Evolutionary conservation across 1,139 yeast species (phyloP).

Genomic region (Zygotorulaspora mrakii): DNA sequence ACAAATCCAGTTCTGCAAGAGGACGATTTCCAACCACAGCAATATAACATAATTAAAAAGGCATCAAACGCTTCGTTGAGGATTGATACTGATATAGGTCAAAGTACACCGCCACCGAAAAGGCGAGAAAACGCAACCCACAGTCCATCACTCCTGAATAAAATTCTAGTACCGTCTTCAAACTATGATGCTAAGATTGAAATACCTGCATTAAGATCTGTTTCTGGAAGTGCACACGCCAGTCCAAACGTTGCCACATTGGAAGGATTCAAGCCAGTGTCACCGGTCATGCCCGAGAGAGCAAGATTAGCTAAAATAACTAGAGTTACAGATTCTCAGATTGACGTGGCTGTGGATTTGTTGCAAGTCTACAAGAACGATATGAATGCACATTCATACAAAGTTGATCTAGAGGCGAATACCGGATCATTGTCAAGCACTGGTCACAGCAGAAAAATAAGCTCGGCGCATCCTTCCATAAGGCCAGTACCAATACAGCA

Average conservation of each 20-base stretch:
- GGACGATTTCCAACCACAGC: conserved; percentile 14
- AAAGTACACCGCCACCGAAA: conserved; percentile 1
- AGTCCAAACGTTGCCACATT: neutral
- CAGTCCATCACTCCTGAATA: conserved; percentile 12
- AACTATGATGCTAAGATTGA: conserved; percentile 2
- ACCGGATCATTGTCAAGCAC: neutral
- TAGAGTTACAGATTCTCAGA: conserved; percentile 16
- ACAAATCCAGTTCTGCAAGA: conserved; percentile 6
- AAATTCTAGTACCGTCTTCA: conserved; percentile 14
- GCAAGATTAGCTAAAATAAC: conserved; percentile 7
- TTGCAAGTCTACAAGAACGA: conserved; percentile 10
- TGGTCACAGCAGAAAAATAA: conserved; percentile 12
- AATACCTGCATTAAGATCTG: conserved; percentile 16
- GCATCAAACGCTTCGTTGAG: conserved; percentile 11
- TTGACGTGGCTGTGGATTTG: conserved; percentile 13
- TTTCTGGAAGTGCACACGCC: conserved; percentile 10
- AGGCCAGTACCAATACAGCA: conserved; percentile 23
- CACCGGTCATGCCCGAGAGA: conserved; percentile 7
- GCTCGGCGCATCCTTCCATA: conserved; percentile 2
- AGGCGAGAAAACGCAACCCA: conserved; percentile 4
- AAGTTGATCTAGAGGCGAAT: conserved; percentile 10
- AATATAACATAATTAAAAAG: conserved; percentile 16
- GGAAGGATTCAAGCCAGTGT: neutral
- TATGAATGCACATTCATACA: conserved; percentile 4
- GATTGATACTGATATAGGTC: neutral